Base-by-base conservation (phyloP, 2,329 filamentous ascomycete species). In the Botrytis aclada region DNA sequence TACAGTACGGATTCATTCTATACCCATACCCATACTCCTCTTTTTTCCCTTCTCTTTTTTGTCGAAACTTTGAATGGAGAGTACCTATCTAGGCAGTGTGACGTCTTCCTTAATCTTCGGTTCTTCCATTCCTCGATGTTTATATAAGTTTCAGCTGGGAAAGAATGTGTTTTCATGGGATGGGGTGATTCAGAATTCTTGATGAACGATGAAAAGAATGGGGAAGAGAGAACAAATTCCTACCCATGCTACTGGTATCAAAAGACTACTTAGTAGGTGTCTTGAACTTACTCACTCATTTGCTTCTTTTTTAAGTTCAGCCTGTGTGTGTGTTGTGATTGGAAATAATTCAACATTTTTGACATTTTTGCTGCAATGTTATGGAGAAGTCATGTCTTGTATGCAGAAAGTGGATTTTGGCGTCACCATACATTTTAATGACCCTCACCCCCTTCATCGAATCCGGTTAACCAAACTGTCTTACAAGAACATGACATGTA, bases 391-490 rank as follows among this genome's bases (percentile, higher is more conserved):
- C 47, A n/a, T 29, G 51, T 54, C 51, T 54, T 54, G 16, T 29
- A 54, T 54, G n/a, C 45, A 37, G 32, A 51, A 45, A 54, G 65
- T 20, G 45, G 51, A 54, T 39, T 67, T 69, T 37, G 45, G 65
- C 45, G 39, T 54, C 65, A 29, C 39, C 39, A 56, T 69, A 56
- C 47, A 69, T 69, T 32, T 66, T 20, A 37, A 39, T 37, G 51
- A 54, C 65, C 65, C 65, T 69, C 65, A 58, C 51, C 47, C 37
- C 61, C 61, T 63, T 63, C 39, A 32, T 63, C 61, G n/a, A 63
- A 43, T 63, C 39, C 61, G 39, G n/a, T 43, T 29, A 63, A 41
- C n/a, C 45, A 60, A 32, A 16, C 37, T 18, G 60, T 29, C 25
- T 62, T 14, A 34, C 10, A 7, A 5, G 25, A 39, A n/a, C 25